phyloP scores from a whole-genome alignment of 495 filamentous ascomycete genomes.

The Lasiosphaeris hirsuta region DNA sequence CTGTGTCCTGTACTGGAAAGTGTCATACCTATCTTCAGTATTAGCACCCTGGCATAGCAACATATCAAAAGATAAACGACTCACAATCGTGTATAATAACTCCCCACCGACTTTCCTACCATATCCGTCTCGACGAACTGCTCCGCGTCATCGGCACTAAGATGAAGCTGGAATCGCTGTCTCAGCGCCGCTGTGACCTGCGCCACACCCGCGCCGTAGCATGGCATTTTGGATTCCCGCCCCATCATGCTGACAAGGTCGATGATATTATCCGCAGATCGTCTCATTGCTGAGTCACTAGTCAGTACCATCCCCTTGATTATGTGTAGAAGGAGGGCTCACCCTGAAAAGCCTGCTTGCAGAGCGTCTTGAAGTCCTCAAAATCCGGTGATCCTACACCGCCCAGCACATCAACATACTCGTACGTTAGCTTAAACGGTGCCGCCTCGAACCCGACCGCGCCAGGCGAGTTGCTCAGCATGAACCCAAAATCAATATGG shows the following conservation, averaged over 20 bases:
- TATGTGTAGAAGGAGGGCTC: constrained; percentile 17
- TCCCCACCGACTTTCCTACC: constrained; percentile 66
- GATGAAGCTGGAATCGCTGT: constrained; percentile 66
- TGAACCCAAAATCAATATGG: constrained; percentile 81
- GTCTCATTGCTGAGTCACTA: constrained; percentile 52
- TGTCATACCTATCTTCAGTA: constrained; percentile 60
- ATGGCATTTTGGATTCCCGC: constrained; percentile 70
- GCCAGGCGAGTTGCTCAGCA: constrained; percentile 75
- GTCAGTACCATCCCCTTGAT: constrained; percentile 6
- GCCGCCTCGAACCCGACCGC: constrained; percentile 75
- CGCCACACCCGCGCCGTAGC: constrained; percentile 60
- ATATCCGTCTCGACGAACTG: constrained; percentile 69
- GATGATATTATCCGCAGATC: constrained; percentile 68
- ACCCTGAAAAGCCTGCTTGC: constrained; percentile 74
- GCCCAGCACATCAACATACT: constrained; percentile 73
- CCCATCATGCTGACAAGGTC: constrained; percentile 76
- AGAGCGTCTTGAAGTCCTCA: constrained; percentile 64
- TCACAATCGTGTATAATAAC: constrained; percentile 73
- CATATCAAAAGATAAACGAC: constrained; percentile 19
- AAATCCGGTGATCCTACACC: constrained; percentile 59
- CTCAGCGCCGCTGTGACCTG: constrained; percentile 60
- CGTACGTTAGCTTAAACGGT: constrained; percentile 74
- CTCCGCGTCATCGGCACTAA: constrained; percentile 71
- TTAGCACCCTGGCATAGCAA: constrained; percentile 11
- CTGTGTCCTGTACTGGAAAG: constrained; percentile 76